Percentiles rank a stretch among this genome's conserved stretches.
phyloP scores from a whole-genome alignment of 371 early-diverging fungal species.

The Mucor circinelloides region DNA sequence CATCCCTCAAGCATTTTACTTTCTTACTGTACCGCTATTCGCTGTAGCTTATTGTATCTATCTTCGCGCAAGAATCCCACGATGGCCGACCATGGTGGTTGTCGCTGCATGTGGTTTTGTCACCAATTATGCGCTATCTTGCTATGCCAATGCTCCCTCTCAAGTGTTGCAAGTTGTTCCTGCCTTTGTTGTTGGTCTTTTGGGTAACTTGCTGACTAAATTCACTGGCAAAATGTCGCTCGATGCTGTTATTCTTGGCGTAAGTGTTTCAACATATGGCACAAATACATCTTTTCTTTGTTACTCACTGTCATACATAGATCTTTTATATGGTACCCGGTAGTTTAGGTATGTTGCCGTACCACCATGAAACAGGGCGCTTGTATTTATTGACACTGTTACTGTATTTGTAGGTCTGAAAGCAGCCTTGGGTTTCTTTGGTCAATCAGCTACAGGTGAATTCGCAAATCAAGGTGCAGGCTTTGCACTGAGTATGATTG shows the following conservation, averaged over 20 bases:
- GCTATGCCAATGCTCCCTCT: slow-evolving; percentile 50
- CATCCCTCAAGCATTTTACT: slow-evolving; percentile 32
- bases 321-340: slow-evolving; percentile 61
- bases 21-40: slow-evolving; percentile 46
- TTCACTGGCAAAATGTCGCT: slow-evolving; percentile 58
- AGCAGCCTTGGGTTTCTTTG: slow-evolving; percentile 51
- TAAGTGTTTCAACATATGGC: slow-evolving; percentile 19
- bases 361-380: background rate
- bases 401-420: slow-evolving; percentile 33
- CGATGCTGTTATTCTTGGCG: slow-evolving; percentile 57
- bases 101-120: slow-evolving; percentile 41
- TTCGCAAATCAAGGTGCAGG: slow-evolving; percentile 48
- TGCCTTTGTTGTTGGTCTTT: slow-evolving; percentile 57
- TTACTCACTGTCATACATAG: slow-evolving; percentile 5
- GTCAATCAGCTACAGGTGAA: slow-evolving; percentile 25
- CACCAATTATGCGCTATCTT: slow-evolving; percentile 34
- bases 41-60: slow-evolving; percentile 47
- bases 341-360: slow-evolving; percentile 40
- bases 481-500: slow-evolving; percentile 58
- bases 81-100: slow-evolving; percentile 47
- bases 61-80: slow-evolving; percentile 41
- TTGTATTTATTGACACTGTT: background rate
- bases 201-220: slow-evolving; percentile 56
- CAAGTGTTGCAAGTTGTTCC: slow-evolving; percentile 54
- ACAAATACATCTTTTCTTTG: background rate